Conservation (phyloP, 2,329 filamentous ascomycete species). For the Triangularia setosa region DNA sequence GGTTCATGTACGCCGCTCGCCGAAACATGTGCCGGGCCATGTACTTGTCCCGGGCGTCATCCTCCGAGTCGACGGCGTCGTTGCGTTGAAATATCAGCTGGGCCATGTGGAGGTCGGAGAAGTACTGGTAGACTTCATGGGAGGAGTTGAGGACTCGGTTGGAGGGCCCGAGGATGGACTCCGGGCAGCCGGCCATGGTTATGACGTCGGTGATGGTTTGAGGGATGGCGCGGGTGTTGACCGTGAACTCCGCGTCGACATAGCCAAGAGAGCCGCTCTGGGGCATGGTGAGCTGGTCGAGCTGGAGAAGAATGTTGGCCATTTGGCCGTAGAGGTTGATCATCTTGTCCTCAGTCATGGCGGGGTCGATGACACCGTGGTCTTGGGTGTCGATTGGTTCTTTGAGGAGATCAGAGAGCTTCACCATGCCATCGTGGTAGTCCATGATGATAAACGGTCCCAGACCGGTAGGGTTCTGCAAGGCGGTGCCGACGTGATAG, state of each 20-base stretch:
- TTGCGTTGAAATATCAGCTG: slow-evolving; percentile 40
- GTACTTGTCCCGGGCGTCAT: slow-evolving; percentile 42
- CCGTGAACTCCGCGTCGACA: slow-evolving; percentile 26
- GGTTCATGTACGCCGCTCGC: slow-evolving; percentile 27
- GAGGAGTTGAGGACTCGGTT: slow-evolving; percentile 22
- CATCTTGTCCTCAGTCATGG: slow-evolving; percentile 5
- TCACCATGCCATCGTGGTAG: neutral
- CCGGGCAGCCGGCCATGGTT: slow-evolving; percentile 20
- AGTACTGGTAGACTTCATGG: slow-evolving; percentile 35
- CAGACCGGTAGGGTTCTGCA: slow-evolving; percentile 9
- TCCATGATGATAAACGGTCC: slow-evolving; percentile 14
- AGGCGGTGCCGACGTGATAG: neutral
- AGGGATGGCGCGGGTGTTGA: slow-evolving; percentile 36
- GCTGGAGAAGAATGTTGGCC: slow-evolving; percentile 7
- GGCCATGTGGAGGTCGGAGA: slow-evolving; percentile 39
- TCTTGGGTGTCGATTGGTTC: neutral
- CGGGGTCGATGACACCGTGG: neutral
- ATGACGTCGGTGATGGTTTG: slow-evolving; percentile 41
- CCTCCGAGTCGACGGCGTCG: slow-evolving; percentile 33
- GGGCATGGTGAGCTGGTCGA: slow-evolving; percentile 27
- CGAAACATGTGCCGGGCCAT: slow-evolving; percentile 40
- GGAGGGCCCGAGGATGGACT: slow-evolving; percentile 21
- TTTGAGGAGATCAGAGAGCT: neutral
- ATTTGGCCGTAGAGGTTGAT: slow-evolving; percentile 3
- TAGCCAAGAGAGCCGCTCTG: slow-evolving; percentile 38